Evolutionary conservation across 192 early-diverging fungal genomes (phyloP), one percentile per base, ranked within the genome.

Genomic region (Gryganskiella cystojenkinii): DNA sequence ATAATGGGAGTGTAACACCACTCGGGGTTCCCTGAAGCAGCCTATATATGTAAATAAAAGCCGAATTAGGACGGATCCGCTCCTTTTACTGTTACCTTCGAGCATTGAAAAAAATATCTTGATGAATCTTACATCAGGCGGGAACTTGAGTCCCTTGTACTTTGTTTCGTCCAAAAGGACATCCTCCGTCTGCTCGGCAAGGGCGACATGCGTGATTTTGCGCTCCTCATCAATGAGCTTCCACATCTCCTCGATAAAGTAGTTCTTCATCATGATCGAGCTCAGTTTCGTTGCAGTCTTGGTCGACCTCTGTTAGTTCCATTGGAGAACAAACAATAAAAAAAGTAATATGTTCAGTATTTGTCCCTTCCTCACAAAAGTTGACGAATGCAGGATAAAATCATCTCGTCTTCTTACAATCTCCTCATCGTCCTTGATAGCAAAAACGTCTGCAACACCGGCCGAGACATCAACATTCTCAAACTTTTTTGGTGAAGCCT

Each of bases 1-100:
- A 99, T 91, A 56, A 97, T 94, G 9, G 98, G 98, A 9, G 90
- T 83, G 46, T 96, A 95, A 68, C 95, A 94, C 93, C 93, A 95
- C 50, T 99, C 98, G 11, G 89, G 81, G 59, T 87, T 84, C 19
- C 90, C 91, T 35, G 87, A 79, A n/a, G 89, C 82, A 20, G 85
- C 70, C 87, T 89, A 44, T 17, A 49, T 0, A 19, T 35, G n/a
- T 9, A 20, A 37, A 42, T 54, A 35, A 20, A 20, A 56, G 20
- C n/a, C n/a, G n/a, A n/a, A n/a, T n/a, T n/a, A n/a, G n/a, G n/a
- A n/a, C n/a, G n/a, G n/a, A n/a, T n/a, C n/a, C n/a, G n/a, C n/a
- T n/a, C n/a, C n/a, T n/a, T n/a, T n/a, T n/a, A n/a, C n/a, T n/a
- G n/a, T n/a, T n/a, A n/a, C n/a, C n/a, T n/a, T n/a, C n/a, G n/a